Conservation (phyloP, 371 early-diverging fungal species). For the Batrachochytrium dendrobatidis region DNA sequence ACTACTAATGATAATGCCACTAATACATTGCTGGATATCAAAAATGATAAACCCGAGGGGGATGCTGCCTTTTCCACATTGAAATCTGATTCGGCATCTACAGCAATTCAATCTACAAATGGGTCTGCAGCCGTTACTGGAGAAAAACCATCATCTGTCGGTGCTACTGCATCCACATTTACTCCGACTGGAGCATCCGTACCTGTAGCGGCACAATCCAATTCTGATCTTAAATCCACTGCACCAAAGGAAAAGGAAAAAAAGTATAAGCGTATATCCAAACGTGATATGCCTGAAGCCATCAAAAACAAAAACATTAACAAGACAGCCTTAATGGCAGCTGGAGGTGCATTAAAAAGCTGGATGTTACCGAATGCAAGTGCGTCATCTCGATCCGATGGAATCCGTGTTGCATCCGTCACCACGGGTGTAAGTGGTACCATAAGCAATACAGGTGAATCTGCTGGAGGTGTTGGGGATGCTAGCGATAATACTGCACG, state of each 20-base stretch:
- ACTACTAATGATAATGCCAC: not conserved
- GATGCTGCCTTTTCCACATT: too few species aligned
- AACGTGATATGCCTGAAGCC: conserved; percentile 11
- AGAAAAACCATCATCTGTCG: too few species aligned
- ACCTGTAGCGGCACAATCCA: too few species aligned
- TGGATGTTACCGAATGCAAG: conserved; percentile 28
- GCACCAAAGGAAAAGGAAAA: conserved; percentile 9
- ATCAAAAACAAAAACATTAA: conserved; percentile 21
- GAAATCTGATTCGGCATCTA: too few species aligned
- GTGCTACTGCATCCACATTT: too few species aligned
- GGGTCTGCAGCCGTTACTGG: too few species aligned
- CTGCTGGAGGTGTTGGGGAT: conserved; percentile 8
- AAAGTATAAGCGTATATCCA: conserved; percentile 15
- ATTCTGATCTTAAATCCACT: too few species aligned
- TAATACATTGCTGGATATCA: too few species aligned
- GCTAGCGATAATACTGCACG: conserved; percentile 6
- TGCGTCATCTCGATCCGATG: not conserved
- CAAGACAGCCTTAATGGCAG: conserved; percentile 14
- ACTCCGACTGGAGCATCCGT: too few species aligned
- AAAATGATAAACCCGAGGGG: too few species aligned
- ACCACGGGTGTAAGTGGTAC: not conserved
- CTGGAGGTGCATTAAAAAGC: conserved; percentile 23
- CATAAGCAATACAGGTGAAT: conserved; percentile 1
- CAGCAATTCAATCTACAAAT: too few species aligned
- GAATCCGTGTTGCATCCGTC: not conserved